These are phyloP conservation scores for Clavaria fumosa DNA, from an alignment of 768 basidiomycete species.

Conservation along the genomic window DNA sequence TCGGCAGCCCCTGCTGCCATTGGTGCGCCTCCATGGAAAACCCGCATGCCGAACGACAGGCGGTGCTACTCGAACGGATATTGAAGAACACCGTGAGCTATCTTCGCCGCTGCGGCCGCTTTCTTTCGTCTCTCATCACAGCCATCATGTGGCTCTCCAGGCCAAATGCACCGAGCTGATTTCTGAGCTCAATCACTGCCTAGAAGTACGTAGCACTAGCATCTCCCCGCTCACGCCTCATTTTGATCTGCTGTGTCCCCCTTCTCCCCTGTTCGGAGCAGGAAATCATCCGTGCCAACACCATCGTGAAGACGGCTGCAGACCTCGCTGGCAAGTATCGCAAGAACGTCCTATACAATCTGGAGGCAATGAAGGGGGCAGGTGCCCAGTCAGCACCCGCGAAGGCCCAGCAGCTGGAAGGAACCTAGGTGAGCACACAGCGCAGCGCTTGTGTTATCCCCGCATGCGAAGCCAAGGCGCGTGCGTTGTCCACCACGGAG, in stretches of 20 bases:
- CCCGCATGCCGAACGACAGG: slow-evolving; percentile 87
- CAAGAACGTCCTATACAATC: slow-evolving; percentile 86
- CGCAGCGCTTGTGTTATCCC: no score
- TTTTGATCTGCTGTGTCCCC: slow-evolving; percentile 3
- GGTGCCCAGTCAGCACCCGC: neutral
- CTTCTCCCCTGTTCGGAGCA: slow-evolving; percentile 19
- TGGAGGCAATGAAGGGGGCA: slow-evolving; percentile 49
- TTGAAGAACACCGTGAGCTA: slow-evolving; percentile 73
- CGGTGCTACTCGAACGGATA: slow-evolving; percentile 79
- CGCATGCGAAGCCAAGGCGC: no score
- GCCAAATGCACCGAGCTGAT: slow-evolving; percentile 90
- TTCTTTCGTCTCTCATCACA: neutral
- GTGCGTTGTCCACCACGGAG: no score
- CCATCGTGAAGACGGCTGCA: slow-evolving; percentile 64
- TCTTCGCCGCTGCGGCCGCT: no score
- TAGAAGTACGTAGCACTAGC: slow-evolving; percentile 40
- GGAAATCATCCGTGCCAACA: slow-evolving; percentile 72
- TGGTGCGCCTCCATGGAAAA: slow-evolving; percentile 73
- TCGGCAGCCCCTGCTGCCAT: no score
- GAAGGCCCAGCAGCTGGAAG: no score
- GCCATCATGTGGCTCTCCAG: slow-evolving; percentile 22
- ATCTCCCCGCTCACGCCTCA: slow-evolving; percentile 1
- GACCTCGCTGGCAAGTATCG: slow-evolving; percentile 78
- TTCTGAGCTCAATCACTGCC: slow-evolving; percentile 73
- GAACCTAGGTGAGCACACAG: no score